Evolutionary conservation across 805 yeast genomes (phyloP).

Genomic region (Brettanomyces naardenensis): DNA sequence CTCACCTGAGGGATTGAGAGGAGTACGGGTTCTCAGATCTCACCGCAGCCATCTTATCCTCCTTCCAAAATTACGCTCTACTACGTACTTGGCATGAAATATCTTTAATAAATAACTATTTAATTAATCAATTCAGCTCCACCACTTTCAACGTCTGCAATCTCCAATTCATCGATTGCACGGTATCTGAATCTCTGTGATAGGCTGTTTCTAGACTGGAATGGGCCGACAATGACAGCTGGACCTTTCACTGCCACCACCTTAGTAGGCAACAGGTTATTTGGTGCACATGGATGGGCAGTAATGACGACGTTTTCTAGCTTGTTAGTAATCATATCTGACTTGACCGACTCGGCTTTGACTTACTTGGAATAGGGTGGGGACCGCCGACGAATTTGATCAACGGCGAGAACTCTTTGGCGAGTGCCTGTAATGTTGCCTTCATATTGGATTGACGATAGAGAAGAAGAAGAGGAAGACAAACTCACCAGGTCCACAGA

Average conservation of each 20-base stretch:
- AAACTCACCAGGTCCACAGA: no score
- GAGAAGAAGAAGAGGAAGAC: no score
- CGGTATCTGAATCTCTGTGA: conserved; percentile 70
- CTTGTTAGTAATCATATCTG: neutral
- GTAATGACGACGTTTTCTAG: conserved; percentile 15
- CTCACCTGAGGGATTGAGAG: no score
- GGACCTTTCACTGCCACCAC: conserved; percentile 3
- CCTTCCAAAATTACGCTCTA: no score
- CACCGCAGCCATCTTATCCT: no score
- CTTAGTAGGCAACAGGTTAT: conserved; percentile 21
- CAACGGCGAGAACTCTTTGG: conserved; percentile 47
- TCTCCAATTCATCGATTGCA: conserved; percentile 56
- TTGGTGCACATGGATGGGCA: conserved; percentile 33
- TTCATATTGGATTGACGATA: no score
- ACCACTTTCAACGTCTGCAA: conserved; percentile 71
- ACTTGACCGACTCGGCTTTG: neutral
- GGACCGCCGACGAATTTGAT: conserved; percentile 87
- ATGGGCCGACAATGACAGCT: conserved; percentile 13
- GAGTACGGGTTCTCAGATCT: no score
- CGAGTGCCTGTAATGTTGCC: conserved; percentile 20
- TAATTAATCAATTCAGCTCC: conserved; percentile 63
- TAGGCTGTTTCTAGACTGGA: conserved; percentile 52
- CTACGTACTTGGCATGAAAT: neutral
- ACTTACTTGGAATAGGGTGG: conserved; percentile 44
- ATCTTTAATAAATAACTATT: conserved; percentile 2